Percentiles rank a stretch among this genome's conserved stretches.
These are phyloP conservation scores for Tylopilus orsonianus DNA, from an alignment of 1,284 basidiomycete genomes.

Conservation along the genomic window DNA sequence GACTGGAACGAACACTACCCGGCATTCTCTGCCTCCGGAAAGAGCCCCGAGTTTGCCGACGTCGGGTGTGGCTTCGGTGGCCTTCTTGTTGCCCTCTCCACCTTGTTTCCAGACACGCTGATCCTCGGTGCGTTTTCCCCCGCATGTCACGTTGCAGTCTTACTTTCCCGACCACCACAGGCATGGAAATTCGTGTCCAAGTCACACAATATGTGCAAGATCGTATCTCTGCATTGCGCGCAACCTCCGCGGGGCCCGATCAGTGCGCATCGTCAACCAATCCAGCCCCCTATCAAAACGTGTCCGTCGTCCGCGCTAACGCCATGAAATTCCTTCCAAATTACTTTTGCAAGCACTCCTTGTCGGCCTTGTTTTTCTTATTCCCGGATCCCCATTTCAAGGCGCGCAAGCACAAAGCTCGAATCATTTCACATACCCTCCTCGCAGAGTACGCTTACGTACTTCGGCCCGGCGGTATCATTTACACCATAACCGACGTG, in stretches of 20 bases:
- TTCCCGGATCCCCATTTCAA: slow-evolving; percentile 99
- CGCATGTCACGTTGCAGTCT: not conserved
- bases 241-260: slow-evolving; percentile 42
- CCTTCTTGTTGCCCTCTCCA: slow-evolving; percentile 86
- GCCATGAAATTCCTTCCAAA: slow-evolving; percentile 99
- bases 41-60: slow-evolving; percentile 91
- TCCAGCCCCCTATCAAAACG: slow-evolving; percentile 74
- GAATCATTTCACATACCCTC: slow-evolving; percentile 94
- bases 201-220: slow-evolving; percentile 97
- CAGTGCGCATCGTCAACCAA: slow-evolving; percentile 25
- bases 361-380: slow-evolving; percentile 94
- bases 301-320: slow-evolving; percentile 94
- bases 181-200: slow-evolving; percentile 96
- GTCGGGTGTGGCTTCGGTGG: slow-evolving; percentile 99
- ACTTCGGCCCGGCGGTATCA: slow-evolving; percentile 85
- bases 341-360: slow-evolving; percentile 89
- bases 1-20: slow-evolving; percentile 91
- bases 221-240: slow-evolving; percentile 85
- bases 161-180: slow-evolving; percentile 40
- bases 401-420: slow-evolving; percentile 95
- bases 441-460: slow-evolving; percentile 95
- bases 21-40: slow-evolving; percentile 54
- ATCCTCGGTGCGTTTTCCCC: slow-evolving; percentile 79
- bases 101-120: slow-evolving; percentile 87
- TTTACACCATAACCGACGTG: slow-evolving; percentile 99